Evolutionary conservation across 2,329 filamentous ascomycete species (phyloP).

Genomic region (Venturia effusa): DNA sequence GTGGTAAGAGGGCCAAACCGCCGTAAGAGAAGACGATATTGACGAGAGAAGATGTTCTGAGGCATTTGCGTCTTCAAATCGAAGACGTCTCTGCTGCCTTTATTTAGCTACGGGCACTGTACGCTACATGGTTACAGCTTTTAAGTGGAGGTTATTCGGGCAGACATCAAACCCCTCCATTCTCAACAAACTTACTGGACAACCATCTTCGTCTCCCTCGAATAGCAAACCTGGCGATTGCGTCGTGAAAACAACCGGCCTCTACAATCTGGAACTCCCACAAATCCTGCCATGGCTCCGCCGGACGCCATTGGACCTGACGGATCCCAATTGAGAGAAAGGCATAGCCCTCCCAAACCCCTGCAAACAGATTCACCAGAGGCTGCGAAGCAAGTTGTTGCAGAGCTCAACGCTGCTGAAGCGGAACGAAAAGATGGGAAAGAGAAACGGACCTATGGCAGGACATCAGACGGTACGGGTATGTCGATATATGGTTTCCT

Average conservation of each 20-base stretch:
- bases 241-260: not conserved
- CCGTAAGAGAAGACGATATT: not conserved
- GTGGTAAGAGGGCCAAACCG: not conserved
- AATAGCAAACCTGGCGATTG: conserved; percentile 1
- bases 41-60: not conserved
- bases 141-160: not conserved
- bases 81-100: not conserved
- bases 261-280: not conserved
- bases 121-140: not conserved
- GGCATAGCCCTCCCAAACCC: not conserved
- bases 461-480: conserved; percentile 12
- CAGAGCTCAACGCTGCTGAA: conserved; percentile 3
- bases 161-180: not conserved
- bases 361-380: not conserved
- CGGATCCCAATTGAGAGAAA: conserved; percentile 5
- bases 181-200: not conserved
- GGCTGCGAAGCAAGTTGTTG: not conserved
- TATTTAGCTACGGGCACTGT: not conserved
- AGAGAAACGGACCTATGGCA: conserved; percentile 12
- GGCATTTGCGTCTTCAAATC: not conserved
- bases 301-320: conserved; percentile 6
- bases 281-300: not conserved
- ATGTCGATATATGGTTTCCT: not conserved
- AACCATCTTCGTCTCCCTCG: not conserved
- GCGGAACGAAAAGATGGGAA: conserved; percentile 1